Evolutionary conservation across 495 filamentous ascomycete species (phyloP), one percentile per base, ranked within the genome.

Genomic region (Neurospora sp.): DNA sequence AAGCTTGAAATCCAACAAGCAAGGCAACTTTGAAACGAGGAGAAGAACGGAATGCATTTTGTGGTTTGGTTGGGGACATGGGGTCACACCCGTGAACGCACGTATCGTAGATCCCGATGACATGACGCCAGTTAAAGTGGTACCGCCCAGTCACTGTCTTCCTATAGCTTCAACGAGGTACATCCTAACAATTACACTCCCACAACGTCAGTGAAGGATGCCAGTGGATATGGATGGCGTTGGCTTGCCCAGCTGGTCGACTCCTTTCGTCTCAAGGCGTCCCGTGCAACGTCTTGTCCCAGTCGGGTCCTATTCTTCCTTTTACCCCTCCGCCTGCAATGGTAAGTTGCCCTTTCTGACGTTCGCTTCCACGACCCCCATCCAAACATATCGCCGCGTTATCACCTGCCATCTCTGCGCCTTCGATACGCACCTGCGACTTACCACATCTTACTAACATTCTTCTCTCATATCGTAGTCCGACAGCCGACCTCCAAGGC

Each of bases 81-180:
- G 40, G 40, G 42, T 45, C 18, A 53, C 70, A 59, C 18, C 18
- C 27, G 65, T 59, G 31, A 61, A 18, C 53, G 53, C 27, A 61
- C 53, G 53, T 61, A 61, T 35, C 53, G 53, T 65, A 65, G 53
- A 65, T 65, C 27, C 53, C 53, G 31, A 35, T 59, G 44, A 18
- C 27, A 65, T 71, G 70, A 71, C 53, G 74, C 71, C 39, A 44
- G 74, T 75, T 75, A 73, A 75, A 75, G 69, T 71, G 35, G 35
- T 37, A 37, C 35, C 35, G 35, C 35, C 35, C 35, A 37, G 35
- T 37, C 35, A 5, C 35, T 37, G 0, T 37, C 35, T 37, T 37
- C 35, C 35, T 37, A 6, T 37, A 37, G 35, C 35, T 37, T 37
- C 35, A 37, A 37, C 35, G 35, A 37, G 4, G 35, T 74, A 74